Evolutionary conservation across 1,139 yeast genomes (phyloP).

Genomic region (Lodderomyces beijingensis): DNA sequence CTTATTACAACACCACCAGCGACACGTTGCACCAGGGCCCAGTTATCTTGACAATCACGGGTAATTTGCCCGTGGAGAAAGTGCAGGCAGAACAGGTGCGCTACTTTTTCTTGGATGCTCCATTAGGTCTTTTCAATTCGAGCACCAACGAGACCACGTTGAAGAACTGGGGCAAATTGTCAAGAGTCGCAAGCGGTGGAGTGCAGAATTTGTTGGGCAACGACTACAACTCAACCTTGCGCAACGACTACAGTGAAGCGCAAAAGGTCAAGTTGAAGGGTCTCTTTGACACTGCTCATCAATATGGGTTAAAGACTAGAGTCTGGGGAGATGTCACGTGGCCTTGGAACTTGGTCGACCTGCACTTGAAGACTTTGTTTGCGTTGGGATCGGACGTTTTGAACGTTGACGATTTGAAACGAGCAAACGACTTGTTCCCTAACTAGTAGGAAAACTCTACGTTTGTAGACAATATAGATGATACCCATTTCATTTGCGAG

Average conservation of each 20-base stretch:
- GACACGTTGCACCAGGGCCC: conserved; percentile 31
- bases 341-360: conserved; percentile 29
- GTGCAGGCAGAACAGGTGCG: conserved; percentile 23
- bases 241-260: conserved; percentile 17
- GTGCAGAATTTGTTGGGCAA: conserved; percentile 28
- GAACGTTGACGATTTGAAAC: conserved; percentile 35
- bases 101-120: conserved; percentile 38
- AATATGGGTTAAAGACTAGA: conserved; percentile 34
- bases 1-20: conserved; percentile 26
- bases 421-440: conserved; percentile 20
- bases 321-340: conserved; percentile 43
- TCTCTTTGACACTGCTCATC: conserved; percentile 30
- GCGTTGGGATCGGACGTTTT: conserved; percentile 34
- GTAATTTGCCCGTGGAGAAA: conserved; percentile 33
- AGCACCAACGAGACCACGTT: conserved; percentile 12
- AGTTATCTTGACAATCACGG: conserved; percentile 36
- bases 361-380: conserved; percentile 26
- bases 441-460: no score
- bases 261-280: conserved; percentile 19
- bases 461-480: no score
- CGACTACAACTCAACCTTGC: conserved; percentile 12
- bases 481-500: no score
- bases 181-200: conserved; percentile 36
- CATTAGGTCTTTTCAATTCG: conserved; percentile 23
- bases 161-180: conserved; percentile 21